phyloP scores from a whole-genome alignment of 106 monocot genomes.

The Dioscorea alata region DNA sequence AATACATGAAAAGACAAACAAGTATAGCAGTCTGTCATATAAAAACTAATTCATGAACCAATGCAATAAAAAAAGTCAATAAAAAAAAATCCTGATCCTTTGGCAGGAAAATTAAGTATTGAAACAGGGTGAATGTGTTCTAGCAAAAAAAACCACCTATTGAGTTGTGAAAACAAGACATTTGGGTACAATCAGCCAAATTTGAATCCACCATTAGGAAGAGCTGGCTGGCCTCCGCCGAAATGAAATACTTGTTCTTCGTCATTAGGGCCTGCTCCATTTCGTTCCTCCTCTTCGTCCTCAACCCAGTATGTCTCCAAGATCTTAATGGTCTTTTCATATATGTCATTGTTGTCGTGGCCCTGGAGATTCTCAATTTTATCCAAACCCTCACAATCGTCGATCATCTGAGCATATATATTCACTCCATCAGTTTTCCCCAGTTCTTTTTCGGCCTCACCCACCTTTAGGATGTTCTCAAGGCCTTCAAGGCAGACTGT shows the following conservation, averaged over 20 bases:
- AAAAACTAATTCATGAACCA: too few species aligned
- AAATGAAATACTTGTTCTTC: background rate
- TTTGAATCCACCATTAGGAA: conserved; percentile 16
- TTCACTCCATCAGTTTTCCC: conserved; percentile 14
- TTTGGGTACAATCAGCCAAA: conserved; percentile 2
- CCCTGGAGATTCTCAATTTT: conserved; percentile 26
- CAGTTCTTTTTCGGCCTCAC: conserved; percentile 17
- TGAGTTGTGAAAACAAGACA: background rate
- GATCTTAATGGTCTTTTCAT: conserved; percentile 15
- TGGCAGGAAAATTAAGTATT: too few species aligned
- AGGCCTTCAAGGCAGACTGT: conserved; percentile 24
- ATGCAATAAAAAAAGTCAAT: too few species aligned
- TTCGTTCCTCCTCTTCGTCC: conserved; percentile 9
- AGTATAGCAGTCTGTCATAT: too few species aligned
- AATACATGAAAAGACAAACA: too few species aligned
- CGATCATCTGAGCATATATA: conserved; percentile 19
- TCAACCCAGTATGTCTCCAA: conserved; percentile 26
- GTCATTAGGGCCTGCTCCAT: background rate
- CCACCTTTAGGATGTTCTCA: conserved; percentile 22
- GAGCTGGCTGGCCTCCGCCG: background rate
- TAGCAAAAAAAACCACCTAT: too few species aligned
- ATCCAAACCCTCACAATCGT: conserved; percentile 27
- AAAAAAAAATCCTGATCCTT: too few species aligned
- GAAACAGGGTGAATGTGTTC: too few species aligned
- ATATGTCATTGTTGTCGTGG: conserved; percentile 23